These are phyloP conservation scores for Aspergillus nanangensis DNA, from an alignment of 495 filamentous ascomycete genomes.

Conservation along the genomic window DNA sequence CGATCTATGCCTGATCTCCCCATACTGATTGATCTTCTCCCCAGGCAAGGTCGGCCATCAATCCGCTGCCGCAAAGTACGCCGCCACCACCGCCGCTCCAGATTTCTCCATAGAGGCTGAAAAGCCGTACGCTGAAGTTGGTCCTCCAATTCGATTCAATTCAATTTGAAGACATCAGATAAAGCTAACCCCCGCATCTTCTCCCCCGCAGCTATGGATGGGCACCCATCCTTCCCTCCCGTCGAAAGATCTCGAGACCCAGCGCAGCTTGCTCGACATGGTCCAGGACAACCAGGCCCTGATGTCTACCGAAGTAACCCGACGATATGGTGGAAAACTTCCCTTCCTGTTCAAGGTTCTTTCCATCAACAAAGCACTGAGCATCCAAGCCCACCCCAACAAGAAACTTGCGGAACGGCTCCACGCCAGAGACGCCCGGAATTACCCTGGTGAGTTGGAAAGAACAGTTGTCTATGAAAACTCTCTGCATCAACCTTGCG, in stretches of 20 bases:
- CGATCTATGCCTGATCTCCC: not conserved
- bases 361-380: constrained; percentile 87
- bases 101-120: constrained; percentile 73
- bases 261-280: constrained; percentile 83
- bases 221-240: constrained; percentile 95
- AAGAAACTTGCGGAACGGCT: constrained; percentile 93
- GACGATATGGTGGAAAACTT: constrained; percentile 71
- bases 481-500: no score
- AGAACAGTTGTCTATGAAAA: no score
- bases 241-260: constrained; percentile 79
- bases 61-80: constrained; percentile 71
- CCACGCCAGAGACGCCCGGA: constrained; percentile 79
- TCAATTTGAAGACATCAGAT: constrained; percentile 15
- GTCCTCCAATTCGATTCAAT: constrained; percentile 12
- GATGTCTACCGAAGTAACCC: constrained; percentile 63
- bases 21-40: constrained; percentile 12
- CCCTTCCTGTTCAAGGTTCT: constrained; percentile 98
- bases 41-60: constrained; percentile 69
- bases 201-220: constrained; percentile 79
- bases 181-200: constrained; percentile 4
- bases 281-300: constrained; percentile 84
- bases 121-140: constrained; percentile 79
- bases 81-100: constrained; percentile 66
- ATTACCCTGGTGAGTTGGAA: constrained; percentile 68
- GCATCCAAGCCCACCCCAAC: constrained; percentile 96